phyloP scores from a whole-genome alignment of 2,329 filamentous ascomycete genomes.

The Cyphellophora attinorum region DNA sequence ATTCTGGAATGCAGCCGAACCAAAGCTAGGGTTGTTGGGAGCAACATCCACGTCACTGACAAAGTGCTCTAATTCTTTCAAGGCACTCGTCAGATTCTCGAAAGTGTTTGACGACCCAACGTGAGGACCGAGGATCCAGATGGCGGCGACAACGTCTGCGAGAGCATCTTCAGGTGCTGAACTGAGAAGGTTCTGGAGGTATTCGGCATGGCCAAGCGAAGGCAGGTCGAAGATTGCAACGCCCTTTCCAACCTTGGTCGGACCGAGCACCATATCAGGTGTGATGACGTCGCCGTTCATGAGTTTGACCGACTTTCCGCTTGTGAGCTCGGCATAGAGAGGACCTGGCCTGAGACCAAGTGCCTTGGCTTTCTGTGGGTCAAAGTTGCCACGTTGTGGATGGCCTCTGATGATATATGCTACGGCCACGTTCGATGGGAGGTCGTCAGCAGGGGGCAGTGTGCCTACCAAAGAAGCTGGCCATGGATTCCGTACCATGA shows the following conservation, averaged over 20 bases:
- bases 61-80: conserved; percentile 58
- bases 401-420: conserved; percentile 80
- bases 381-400: conserved; percentile 71
- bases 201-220: conserved; percentile 57
- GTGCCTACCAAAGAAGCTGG: conserved; percentile 55
- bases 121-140: conserved; percentile 72
- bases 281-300: conserved; percentile 61
- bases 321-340: conserved; percentile 52
- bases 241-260: conserved; percentile 57
- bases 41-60: conserved; percentile 66
- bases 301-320: conserved; percentile 54
- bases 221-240: conserved; percentile 76
- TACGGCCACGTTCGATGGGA: conserved; percentile 56
- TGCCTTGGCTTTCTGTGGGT: conserved; percentile 51
- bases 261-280: conserved; percentile 75
- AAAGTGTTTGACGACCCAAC: conserved; percentile 56
- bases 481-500: conserved; percentile 70
- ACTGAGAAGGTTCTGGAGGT: conserved; percentile 54
- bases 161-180: conserved; percentile 41
- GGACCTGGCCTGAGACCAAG: conserved; percentile 54
- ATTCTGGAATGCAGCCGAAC: conserved; percentile 56
- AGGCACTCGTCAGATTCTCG: conserved; percentile 58
- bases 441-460: conserved; percentile 54
- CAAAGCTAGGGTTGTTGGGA: conserved; percentile 64
- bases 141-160: conserved; percentile 55